A percentile compares a stretch with the other conserved stretches of the same genome.
Evolutionary conservation across 768 basidiomycete species (phyloP).

Genomic region (Russula earlei): DNA sequence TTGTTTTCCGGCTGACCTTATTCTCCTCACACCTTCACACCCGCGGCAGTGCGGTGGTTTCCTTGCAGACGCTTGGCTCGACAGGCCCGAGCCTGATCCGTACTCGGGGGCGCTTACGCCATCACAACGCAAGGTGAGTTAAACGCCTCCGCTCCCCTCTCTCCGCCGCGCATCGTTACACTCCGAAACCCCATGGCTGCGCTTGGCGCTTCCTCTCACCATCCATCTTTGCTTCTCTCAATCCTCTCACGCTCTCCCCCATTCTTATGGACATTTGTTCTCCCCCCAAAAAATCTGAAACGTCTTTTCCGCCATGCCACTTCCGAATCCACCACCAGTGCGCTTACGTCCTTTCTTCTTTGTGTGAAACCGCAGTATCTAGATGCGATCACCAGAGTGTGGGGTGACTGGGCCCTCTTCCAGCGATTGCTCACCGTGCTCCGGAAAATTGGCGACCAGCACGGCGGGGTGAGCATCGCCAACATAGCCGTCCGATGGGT

Average conservation of each 20-base stretch:
- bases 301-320: background rate
- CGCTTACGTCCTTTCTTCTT: background rate
- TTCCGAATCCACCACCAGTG: background rate
- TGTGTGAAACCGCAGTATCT: conserved; percentile 48
- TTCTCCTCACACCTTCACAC: background rate
- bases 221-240: too few relatives aligned
- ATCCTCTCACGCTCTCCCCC: too few relatives aligned
- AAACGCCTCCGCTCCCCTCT: background rate
- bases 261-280: too few relatives aligned
- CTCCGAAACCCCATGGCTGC: too few relatives aligned
- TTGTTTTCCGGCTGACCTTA: conserved; percentile 9
- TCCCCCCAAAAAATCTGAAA: too few relatives aligned
- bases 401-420: conserved; percentile 74
- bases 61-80: conserved; percentile 67
- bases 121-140: conserved; percentile 63
- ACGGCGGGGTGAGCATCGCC: conserved; percentile 57
- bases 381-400: conserved; percentile 70
- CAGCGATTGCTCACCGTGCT: conserved; percentile 53
- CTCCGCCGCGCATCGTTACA: too few relatives aligned
- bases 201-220: too few relatives aligned
- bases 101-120: conserved; percentile 64
- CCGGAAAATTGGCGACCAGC: conserved; percentile 54
- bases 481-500: conserved; percentile 81
- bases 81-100: conserved; percentile 55
- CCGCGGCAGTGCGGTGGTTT: conserved; percentile 68